Base-by-base conservation (phyloP, 768 basidiomycete genomes). In the Trametes sanguinea region DNA sequence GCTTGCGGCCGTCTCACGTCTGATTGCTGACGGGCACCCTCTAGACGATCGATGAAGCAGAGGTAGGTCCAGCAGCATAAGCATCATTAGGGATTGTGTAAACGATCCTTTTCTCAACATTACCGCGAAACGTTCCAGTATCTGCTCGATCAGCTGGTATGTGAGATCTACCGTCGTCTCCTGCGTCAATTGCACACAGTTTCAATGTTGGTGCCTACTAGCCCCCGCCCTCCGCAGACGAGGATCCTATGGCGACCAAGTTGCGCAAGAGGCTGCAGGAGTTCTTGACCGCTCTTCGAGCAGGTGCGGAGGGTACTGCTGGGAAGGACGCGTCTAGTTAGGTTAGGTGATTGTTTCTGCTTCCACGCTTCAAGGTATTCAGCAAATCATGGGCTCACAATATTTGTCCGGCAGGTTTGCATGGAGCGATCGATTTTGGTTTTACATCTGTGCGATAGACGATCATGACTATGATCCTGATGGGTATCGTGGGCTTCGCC, bases 11-110 rank as follows among this genome's bases (percentile, higher is more conserved):
- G n/a, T 3, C 10, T 14, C 14, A 43, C 13, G 14, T 43, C 8
- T 9, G n/a, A 22, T 22, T 22, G 42, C n/a, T 43, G 42, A 43
- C 3, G 2, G 4, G 6, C 48, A 3, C 10, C n/a, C 17, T 8
- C 3, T n/a, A 64, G 63, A 64, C 63, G 2, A 64, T 64, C 6
- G 63, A 64, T 16, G 63, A 64, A 57, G 63, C 63, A 14, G 63
- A 64, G 63, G 63, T 64, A 52, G n/a, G 29, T 22, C 22, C 22
- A 22, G 22, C 22, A 22, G 22, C 22, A 22, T 22, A 22, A 22
- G 22, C 22, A 22, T 22, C 22, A 22, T 22, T 22, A 22, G 22
- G 22, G 22, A 22, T 22, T 22, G 22, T 22, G 22, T 22, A 22
- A 22, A 22, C n/a, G 11, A 29, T 16, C 29, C 22, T 48, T 37